Evolutionary conservation across 2,329 filamentous ascomycete species (phyloP), one percentile per base, ranked within the genome.

Genomic region (Microcyclospora pomicola): DNA sequence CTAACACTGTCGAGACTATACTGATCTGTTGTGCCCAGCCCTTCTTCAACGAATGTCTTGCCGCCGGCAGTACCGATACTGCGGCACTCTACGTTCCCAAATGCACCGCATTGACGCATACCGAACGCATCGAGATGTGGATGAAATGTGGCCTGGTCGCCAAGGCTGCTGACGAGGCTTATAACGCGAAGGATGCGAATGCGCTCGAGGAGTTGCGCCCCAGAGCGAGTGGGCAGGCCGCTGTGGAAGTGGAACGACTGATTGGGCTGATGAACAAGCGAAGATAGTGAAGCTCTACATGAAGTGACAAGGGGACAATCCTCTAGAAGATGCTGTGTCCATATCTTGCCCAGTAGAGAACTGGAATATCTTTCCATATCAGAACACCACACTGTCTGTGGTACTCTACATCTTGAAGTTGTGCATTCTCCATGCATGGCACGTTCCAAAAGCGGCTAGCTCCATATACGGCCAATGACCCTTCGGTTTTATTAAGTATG

Each of bases 131-230:
- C 39, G 74, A 80, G 48, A 95, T 98, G 88, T 98, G 87, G 72
- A 78, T 93, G 51, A 94, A 94, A 63, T 96, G 91, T 59, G 88
- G 88, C 13, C 75, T 94, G 77, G 68, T 85, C 33, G 73, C 81
- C 19, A 86, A 84, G 62, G 91, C 91, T 2, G 91, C 82, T 3
- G 87, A 96, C 62, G 91, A 96, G 64, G 88, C 91, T 2, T 71
- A 86, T 42, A 84, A 78, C 63, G 70, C 73, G 42, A 92, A 82
- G 60, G 83, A 98, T 56, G 66, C 75, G 35, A 79, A 78, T 49
- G 66, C 78, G n/a, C 76, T 92, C 62, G 74, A 80, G 50, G 69
- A 77, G 36, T 63, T 96, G 46, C 69, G 84, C 47, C 73, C 73
- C 40, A 85, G 80, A 47, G 86, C 84, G 12, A 80, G 76, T 5